phyloP scores from a whole-genome alignment of 2,329 filamentous ascomycete species.

The Colletotrichum scovillei region DNA sequence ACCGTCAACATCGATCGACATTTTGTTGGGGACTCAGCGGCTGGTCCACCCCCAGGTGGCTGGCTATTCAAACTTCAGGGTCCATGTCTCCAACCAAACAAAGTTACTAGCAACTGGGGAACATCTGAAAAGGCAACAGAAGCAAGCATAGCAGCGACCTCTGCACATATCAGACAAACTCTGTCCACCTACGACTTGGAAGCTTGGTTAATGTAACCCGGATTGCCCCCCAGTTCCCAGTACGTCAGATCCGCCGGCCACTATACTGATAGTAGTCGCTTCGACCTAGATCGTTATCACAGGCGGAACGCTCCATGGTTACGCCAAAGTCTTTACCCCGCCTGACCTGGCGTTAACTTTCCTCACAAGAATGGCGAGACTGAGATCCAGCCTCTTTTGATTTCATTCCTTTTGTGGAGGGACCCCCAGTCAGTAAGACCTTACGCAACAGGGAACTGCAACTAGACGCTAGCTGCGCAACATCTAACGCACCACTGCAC shows the following conservation, averaged over 20 bases:
- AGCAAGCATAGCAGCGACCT: slow-evolving; percentile 8
- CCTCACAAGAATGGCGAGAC: not conserved
- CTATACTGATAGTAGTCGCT: not conserved
- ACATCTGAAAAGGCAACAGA: slow-evolving; percentile 7
- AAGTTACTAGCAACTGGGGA: not conserved
- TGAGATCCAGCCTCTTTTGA: not conserved
- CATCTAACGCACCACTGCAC: slow-evolving; percentile 18
- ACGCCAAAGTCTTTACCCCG: not conserved
- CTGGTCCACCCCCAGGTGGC: slow-evolving; percentile 1
- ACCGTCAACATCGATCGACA: slow-evolving; percentile 16
- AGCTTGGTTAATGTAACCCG: slow-evolving; percentile 15
- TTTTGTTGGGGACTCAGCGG: not conserved
- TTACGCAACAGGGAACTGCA: not conserved
- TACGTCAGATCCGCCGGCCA: not conserved
- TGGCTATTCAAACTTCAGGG: not conserved
- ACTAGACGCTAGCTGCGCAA: slow-evolving; percentile 18
- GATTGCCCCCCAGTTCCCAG: not conserved
- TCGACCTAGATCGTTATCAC: not conserved
- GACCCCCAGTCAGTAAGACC: not conserved
- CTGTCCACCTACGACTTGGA: slow-evolving; percentile 24
- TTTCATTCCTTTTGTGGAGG: not conserved
- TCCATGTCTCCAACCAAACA: not conserved
- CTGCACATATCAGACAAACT: slow-evolving; percentile 21
- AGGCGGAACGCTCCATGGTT: not conserved
- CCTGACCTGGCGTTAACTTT: not conserved